phyloP scores from a whole-genome alignment of 306 rosid genomes.

The Sechiopsis laciniata region DNA sequence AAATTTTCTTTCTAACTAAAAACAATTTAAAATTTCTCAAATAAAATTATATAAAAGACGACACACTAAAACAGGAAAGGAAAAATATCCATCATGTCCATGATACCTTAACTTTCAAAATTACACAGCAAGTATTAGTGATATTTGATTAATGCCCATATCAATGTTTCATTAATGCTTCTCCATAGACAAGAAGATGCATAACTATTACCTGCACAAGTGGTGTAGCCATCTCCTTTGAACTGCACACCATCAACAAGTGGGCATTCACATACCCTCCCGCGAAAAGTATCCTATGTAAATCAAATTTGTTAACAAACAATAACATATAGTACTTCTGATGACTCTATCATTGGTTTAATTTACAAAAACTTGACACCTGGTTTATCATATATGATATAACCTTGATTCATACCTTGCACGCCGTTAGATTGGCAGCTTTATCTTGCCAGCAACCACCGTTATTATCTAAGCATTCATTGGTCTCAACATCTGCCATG shows the following conservation, averaged over 20 bases:
- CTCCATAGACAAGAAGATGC: not conserved
- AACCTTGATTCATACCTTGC: constrained; percentile 68
- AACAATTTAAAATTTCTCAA: not conserved
- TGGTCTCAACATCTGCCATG: constrained; percentile 83
- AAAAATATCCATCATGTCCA: too few species aligned
- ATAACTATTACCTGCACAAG: constrained; percentile 55
- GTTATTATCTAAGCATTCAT: constrained; percentile 82
- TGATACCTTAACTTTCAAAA: too few species aligned
- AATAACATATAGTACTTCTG: not conserved
- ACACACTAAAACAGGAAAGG: not conserved
- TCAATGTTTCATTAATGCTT: not conserved
- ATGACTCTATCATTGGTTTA: too few species aligned
- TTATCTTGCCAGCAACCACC: constrained; percentile 97
- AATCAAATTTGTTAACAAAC: constrained; percentile 19
- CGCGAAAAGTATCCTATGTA: constrained; percentile 91
- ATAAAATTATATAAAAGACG: not conserved
- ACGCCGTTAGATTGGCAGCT: constrained; percentile 79
- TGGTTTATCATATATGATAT: constrained; percentile 9
- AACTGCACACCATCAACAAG: constrained; percentile 93
- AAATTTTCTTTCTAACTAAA: too few species aligned
- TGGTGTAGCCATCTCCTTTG: constrained; percentile 96
- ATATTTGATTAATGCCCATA: too few species aligned
- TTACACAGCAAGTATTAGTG: too few species aligned
- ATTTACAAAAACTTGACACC: constrained; percentile 15
- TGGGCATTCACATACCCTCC: constrained; percentile 97